phyloP scores from a whole-genome alignment of 192 early-diverging fungal genomes.

The Umbelopsis isabellina region DNA sequence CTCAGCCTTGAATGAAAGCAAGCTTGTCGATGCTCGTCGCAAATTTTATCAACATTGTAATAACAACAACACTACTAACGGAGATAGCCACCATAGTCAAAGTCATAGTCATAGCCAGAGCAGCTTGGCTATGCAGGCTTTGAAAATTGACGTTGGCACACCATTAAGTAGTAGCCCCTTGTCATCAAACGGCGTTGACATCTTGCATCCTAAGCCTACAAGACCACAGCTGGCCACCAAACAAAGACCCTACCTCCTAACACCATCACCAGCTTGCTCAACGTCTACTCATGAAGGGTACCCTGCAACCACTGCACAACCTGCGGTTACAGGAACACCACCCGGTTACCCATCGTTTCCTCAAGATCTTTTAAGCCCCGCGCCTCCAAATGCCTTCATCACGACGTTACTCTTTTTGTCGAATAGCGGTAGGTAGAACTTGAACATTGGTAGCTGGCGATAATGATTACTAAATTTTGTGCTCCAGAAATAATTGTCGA shows the following conservation, averaged over 20 bases:
- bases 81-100: not conserved
- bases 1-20: slow-evolving; percentile 61
- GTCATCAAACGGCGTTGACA: not conserved
- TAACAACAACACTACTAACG: slow-evolving; percentile 1
- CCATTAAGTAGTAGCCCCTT: no score
- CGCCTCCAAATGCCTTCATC: slow-evolving; percentile 44
- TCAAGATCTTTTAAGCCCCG: slow-evolving; percentile 7
- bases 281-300: slow-evolving; percentile 15
- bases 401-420: slow-evolving; percentile 56
- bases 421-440: slow-evolving; percentile 38
- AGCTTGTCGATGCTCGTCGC: slow-evolving; percentile 39
- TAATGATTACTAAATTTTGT: not conserved
- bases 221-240: slow-evolving; percentile 31
- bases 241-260: slow-evolving; percentile 39
- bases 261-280: not conserved
- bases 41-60: slow-evolving; percentile 28
- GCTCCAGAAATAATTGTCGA: slow-evolving; percentile 42
- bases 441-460: not conserved
- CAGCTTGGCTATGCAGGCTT: not conserved
- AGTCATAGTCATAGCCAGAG: no score
- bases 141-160: not conserved
- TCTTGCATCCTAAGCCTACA: not conserved
- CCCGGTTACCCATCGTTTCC: slow-evolving; percentile 23
- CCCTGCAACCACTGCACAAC: not conserved
- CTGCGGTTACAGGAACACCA: slow-evolving; percentile 12